These are phyloP conservation scores for Diplodia sapinea DNA, from an alignment of 2,329 filamentous ascomycete species.

Conservation along the genomic window DNA sequence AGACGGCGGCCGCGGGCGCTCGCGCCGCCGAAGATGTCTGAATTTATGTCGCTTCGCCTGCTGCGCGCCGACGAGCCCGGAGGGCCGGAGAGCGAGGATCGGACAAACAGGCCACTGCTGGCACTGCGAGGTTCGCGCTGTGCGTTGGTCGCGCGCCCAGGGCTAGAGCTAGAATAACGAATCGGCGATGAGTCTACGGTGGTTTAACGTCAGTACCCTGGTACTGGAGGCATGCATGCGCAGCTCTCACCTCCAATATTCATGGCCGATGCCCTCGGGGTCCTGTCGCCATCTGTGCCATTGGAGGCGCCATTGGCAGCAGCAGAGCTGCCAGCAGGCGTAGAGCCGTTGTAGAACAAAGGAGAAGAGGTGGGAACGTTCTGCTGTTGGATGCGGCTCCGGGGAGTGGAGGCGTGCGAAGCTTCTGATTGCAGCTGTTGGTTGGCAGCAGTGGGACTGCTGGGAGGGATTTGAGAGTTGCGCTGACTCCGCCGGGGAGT, in stretches of 20 bases:
- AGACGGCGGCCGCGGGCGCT: slow-evolving; percentile 60
- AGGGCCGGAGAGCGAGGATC: slow-evolving; percentile 54
- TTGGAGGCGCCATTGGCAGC: slow-evolving; percentile 49
- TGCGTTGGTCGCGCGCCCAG: slow-evolving; percentile 64
- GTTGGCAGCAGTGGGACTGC: slow-evolving; percentile 55
- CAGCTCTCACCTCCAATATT: slow-evolving; percentile 65
- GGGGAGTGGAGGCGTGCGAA: slow-evolving; percentile 48
- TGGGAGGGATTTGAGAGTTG: slow-evolving; percentile 61
- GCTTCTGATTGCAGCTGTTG: slow-evolving; percentile 52
- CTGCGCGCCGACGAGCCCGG: slow-evolving; percentile 63
- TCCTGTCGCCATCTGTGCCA: slow-evolving; percentile 66
- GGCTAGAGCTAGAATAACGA: slow-evolving; percentile 88
- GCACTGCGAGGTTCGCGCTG: slow-evolving; percentile 75
- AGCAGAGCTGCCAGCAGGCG: slow-evolving; percentile 32
- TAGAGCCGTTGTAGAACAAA: slow-evolving; percentile 67
- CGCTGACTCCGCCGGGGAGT: slow-evolving; percentile 61
- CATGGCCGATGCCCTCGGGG: slow-evolving; percentile 69
- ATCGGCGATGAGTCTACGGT: slow-evolving; percentile 85
- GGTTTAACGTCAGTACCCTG: slow-evolving; percentile 33
- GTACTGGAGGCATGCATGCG: background rate
- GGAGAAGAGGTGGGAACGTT: slow-evolving; percentile 73
- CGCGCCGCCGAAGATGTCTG: slow-evolving; percentile 68
- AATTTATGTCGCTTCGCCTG: slow-evolving; percentile 85
- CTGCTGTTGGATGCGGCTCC: slow-evolving; percentile 53
- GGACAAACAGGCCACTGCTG: slow-evolving; percentile 85